phyloP scores from a whole-genome alignment of 441 rosid species.

The Croton setiger region DNA sequence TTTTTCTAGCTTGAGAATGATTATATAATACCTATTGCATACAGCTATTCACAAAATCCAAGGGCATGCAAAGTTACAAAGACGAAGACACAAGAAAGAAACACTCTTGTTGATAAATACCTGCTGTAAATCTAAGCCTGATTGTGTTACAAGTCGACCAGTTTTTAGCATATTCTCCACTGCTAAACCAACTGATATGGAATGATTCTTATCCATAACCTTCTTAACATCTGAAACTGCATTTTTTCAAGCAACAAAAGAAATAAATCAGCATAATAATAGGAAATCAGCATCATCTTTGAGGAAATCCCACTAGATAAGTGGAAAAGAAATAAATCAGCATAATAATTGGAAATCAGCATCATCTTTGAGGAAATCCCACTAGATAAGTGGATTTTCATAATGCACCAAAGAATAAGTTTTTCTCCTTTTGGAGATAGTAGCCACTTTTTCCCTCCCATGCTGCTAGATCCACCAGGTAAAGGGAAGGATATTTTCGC shows the following conservation, averaged over 20 bases:
- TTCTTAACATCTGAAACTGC: conserved; percentile 70
- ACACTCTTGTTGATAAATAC: conserved; percentile 26
- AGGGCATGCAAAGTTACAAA: not conserved
- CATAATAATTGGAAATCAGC: not conserved
- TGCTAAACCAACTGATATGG: conserved; percentile 51
- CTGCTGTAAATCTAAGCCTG: conserved; percentile 95
- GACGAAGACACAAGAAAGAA: not conserved
- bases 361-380: not conserved
- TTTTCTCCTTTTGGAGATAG: not conserved
- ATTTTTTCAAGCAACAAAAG: conserved; percentile 25
- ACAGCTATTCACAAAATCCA: too few relatives aligned
- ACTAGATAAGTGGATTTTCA: too few relatives aligned
- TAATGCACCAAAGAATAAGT: not conserved
- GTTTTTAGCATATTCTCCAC: conserved; percentile 75
- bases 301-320: not conserved
- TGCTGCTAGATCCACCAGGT: not conserved
- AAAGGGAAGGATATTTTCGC: not conserved
- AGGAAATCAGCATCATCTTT: not conserved
- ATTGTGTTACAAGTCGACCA: conserved; percentile 66
- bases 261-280: not conserved
- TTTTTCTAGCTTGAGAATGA: too few relatives aligned
- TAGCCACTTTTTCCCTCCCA: not conserved
- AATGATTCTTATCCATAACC: conserved; percentile 55
- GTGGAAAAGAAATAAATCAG: conserved; percentile 1
- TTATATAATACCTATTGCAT: too few relatives aligned